These are phyloP conservation scores for Actinidia arguta DNA, from an alignment of 179 eudicot genomes.

Conservation along the genomic window DNA sequence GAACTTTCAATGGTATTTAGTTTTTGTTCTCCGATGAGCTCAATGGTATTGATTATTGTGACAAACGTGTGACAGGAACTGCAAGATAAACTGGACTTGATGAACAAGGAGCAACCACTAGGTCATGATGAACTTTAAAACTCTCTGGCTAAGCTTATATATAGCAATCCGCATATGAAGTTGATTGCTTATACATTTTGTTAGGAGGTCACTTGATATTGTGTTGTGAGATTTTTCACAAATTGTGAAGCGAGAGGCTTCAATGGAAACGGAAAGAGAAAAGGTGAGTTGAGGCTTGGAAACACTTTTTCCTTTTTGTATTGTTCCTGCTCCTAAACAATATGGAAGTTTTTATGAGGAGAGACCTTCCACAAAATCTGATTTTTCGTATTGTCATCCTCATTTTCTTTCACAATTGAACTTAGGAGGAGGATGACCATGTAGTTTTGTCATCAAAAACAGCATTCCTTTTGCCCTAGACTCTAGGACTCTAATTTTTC, in stretches of 20 bases:
- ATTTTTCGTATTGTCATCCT: background rate
- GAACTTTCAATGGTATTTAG: background rate
- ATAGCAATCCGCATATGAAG: constrained; percentile 11
- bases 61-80: constrained; percentile 65
- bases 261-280: background rate
- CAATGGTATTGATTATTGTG: constrained; percentile 6
- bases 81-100: constrained; percentile 67
- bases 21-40: background rate
- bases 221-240: background rate
- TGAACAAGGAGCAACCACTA: constrained; percentile 68
- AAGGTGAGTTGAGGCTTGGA: constrained; percentile 11
- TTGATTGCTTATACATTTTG: background rate
- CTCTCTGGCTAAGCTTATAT: background rate
- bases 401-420: background rate
- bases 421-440: background rate
- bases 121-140: constrained; percentile 76
- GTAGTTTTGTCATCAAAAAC: background rate
- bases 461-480: background rate
- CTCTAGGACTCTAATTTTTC: background rate
- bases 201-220: constrained; percentile 3
- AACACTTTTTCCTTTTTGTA: constrained; percentile 10
- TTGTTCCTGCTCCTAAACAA: background rate
- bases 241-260: constrained; percentile 6
- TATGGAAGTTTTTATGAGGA: background rate
- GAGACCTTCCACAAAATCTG: background rate